phyloP scores from a whole-genome alignment of 495 filamentous ascomycete species.

The Articulospora tetracladia region DNA sequence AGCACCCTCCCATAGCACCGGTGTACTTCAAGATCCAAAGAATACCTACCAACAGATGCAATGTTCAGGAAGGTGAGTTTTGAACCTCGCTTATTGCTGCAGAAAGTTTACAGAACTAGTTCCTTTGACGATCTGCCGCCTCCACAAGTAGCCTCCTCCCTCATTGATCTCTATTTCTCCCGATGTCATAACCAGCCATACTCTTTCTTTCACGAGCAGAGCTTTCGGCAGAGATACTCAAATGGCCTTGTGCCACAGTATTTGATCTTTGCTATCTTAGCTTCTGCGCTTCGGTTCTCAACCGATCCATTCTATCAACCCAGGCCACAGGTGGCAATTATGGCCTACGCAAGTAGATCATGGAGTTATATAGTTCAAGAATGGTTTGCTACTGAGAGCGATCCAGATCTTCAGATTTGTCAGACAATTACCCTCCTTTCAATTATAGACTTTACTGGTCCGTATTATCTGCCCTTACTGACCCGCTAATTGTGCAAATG shows the following conservation, averaged over 20 bases:
- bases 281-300: conserved; percentile 28
- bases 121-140: conserved; percentile 23
- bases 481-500: background rate
- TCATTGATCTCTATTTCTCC: conserved; percentile 29
- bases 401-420: conserved; percentile 24
- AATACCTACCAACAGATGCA: too few relatives aligned
- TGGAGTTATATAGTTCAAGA: conserved; percentile 21
- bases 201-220: conserved; percentile 28
- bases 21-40: too few relatives aligned
- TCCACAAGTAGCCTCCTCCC: conserved; percentile 13
- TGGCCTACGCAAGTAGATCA: too few relatives aligned
- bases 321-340: conserved; percentile 9
- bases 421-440: conserved; percentile 31
- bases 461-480: background rate
- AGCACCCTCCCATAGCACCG: too few relatives aligned
- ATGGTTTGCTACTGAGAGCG: conserved; percentile 26
- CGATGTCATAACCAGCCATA: conserved; percentile 33
- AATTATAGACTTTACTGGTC: conserved; percentile 28
- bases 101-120: too few relatives aligned
- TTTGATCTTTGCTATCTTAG: conserved; percentile 26
- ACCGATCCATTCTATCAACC: conserved; percentile 23
- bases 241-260: conserved; percentile 19
- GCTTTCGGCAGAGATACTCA: conserved; percentile 24
- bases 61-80: too few relatives aligned
- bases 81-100: too few relatives aligned